Base-by-base conservation (phyloP, 164 flowering plant species). In the Dillenia turbinata region DNA sequence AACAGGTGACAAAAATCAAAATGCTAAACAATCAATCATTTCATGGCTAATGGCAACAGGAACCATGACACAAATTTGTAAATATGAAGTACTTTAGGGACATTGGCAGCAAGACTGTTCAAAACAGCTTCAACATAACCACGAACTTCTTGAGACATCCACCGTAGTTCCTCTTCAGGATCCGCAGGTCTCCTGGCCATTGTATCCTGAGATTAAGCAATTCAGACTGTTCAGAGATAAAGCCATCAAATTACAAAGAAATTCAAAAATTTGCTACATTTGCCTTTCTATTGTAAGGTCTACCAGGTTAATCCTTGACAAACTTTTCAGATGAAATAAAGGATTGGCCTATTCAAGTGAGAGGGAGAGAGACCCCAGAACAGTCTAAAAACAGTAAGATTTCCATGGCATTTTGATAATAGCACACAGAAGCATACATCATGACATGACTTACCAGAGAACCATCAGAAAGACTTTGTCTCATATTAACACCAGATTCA, bases 61-160 rank as follows among this genome's bases (percentile, higher is more conserved):
- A 33, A 33, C 40, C 40, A 33, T 33, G 40, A 33, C 40, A 33
- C 40, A 33, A 33, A 33, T 33, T 33, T 5, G 7, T 4, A 33
- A 33, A 33, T 33, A 33, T 33, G 6, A 33, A 33, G 40, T 71
- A 88, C 96, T 72, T 95, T 87, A 58, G 99, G 90, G 26, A 95
- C 99, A 84, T 95, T 95, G 17, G 99, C 99, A 52, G 92, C 94
- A 63, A 95, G 92, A 73, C 98, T 95, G 75, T 90, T 92, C 52
- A 95, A 73, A 71, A 95, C 99, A 8, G 99, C 99, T 80, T 95
- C 99, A 33, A 92, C 99, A 82, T 95, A 95, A 67, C 98, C 99
- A 55, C 99, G 96, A 45, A 95, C 99, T 92, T 95, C 99, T 71
- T 95, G 99, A 73, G 99, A 78, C 98, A 95, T 95, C 99, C 99